A percentile compares a stretch with the other conserved stretches of the same genome.
Evolutionary conservation across 495 filamentous ascomycete species (phyloP).

Genomic region (Podospora conica): DNA sequence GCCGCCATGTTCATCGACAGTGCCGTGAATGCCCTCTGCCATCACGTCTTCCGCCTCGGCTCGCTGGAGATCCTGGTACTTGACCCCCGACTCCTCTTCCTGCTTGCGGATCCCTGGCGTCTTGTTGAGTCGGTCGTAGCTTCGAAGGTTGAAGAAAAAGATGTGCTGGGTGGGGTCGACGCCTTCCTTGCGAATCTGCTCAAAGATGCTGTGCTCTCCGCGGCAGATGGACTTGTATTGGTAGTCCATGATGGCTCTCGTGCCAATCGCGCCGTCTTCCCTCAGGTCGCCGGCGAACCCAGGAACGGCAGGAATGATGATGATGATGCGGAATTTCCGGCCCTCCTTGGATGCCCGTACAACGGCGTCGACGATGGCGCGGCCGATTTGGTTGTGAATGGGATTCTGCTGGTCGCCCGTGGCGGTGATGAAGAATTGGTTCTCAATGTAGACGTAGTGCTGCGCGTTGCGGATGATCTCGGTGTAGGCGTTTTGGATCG

Average conservation of each 20-base stretch:
- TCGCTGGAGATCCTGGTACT: constrained; percentile 77
- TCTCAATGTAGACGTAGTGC: constrained; percentile 95
- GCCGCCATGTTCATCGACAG: constrained; percentile 37
- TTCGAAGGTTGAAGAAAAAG: constrained; percentile 86
- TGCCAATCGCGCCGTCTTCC: constrained; percentile 74
- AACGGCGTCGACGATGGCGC: constrained; percentile 83
- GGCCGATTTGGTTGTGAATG: constrained; percentile 80
- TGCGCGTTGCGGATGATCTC: constrained; percentile 77
- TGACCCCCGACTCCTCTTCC: constrained; percentile 72
- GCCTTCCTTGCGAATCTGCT: constrained; percentile 66
- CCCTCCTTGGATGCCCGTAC: constrained; percentile 74
- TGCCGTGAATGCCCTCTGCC: constrained; percentile 63
- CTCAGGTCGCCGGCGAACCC: constrained; percentile 90
- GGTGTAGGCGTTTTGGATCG: constrained; percentile 87
- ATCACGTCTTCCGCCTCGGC: constrained; percentile 82
- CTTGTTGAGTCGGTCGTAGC: constrained; percentile 84
- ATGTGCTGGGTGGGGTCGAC: constrained; percentile 76
- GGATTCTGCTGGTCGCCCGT: constrained; percentile 82
- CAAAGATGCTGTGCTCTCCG: constrained; percentile 84
- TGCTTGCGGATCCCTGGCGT: constrained; percentile 60
- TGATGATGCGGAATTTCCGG: constrained; percentile 85
- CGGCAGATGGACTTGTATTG: constrained; percentile 94
- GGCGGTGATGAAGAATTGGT: constrained; percentile 96
- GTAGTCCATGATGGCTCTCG: constrained; percentile 95
- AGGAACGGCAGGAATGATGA: constrained; percentile 83